A percentile compares a stretch with the other conserved stretches of the same genome.
Conservation (phyloP, 2,329 filamentous ascomycete species). For the Microsporum audouinii region DNA sequence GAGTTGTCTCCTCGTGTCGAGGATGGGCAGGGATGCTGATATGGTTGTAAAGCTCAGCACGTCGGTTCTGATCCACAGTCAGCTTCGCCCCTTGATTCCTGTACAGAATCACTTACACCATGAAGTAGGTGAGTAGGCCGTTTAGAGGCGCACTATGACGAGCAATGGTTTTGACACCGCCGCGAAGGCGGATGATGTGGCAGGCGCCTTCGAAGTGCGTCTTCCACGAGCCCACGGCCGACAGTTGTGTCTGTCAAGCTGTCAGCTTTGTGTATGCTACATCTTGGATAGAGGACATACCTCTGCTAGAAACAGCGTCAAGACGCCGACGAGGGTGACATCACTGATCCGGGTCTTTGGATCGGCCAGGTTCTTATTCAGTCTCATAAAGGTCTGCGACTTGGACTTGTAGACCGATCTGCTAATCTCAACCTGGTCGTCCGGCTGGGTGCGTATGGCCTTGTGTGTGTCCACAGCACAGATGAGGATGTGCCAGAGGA, state of each 20-base stretch:
- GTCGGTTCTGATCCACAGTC: constrained; percentile 8
- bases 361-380: constrained; percentile 8
- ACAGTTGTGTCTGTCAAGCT: constrained; percentile 9
- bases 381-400: constrained; percentile 6
- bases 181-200: constrained; percentile 16
- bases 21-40: constrained; percentile 5
- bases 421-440: constrained; percentile 8
- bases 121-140: constrained; percentile 11
- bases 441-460: constrained; percentile 10
- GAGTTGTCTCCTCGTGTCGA: constrained; percentile 9
- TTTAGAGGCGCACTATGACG: constrained; percentile 5
- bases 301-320: constrained; percentile 13
- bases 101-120: constrained; percentile 10
- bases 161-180: constrained; percentile 12
- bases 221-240: constrained; percentile 12
- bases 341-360: constrained; percentile 11
- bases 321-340: constrained; percentile 11
- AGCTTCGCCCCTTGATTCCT: background rate
- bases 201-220: constrained; percentile 17
- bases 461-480: constrained; percentile 13
- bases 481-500: constrained; percentile 12
- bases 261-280: constrained; percentile 5
- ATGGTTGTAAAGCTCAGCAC: constrained; percentile 12
- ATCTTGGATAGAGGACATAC: constrained; percentile 3
- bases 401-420: constrained; percentile 13